Percentiles rank a stretch among this genome's conserved stretches.
Conservation (phyloP, 2,329 filamentous ascomycete genomes). For the Phaeosphaeria sp. region DNA sequence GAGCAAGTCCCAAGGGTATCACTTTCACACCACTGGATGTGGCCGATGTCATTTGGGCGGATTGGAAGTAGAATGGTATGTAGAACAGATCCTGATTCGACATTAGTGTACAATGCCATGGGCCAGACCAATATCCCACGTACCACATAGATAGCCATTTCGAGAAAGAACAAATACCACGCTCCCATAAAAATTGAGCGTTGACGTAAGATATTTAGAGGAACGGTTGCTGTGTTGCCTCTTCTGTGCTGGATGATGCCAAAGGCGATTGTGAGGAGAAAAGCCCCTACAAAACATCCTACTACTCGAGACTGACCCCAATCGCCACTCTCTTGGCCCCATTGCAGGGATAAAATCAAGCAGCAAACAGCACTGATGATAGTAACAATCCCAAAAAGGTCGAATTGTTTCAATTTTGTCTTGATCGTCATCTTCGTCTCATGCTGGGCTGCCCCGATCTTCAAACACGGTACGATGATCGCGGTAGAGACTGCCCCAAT, state of each 20-base stretch:
- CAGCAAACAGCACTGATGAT: conserved; percentile 49
- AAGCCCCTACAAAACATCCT: conserved; percentile 55
- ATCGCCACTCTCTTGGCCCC: conserved; percentile 42
- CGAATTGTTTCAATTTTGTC: conserved; percentile 6
- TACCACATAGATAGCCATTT: conserved; percentile 30
- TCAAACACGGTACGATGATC: neutral
- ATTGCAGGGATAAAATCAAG: conserved; percentile 56
- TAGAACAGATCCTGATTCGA: no score
- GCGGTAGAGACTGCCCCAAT: conserved; percentile 1
- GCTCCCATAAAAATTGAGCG: conserved; percentile 36
- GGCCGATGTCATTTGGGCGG: no score
- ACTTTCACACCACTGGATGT: no score
- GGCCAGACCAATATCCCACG: no score
- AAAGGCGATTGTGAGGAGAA: conserved; percentile 33
- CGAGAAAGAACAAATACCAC: conserved; percentile 29
- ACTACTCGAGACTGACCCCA: conserved; percentile 57
- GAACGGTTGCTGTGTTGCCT: conserved; percentile 30
- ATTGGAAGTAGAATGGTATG: no score
- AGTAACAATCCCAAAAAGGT: conserved; percentile 43
- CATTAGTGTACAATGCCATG: no score
- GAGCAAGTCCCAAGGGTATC: no score
- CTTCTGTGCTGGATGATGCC: conserved; percentile 7
- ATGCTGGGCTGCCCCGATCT: neutral
- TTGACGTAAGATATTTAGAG: conserved; percentile 43
- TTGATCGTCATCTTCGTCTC: neutral